Evolutionary conservation across 306 rosid genomes (phyloP), one percentile per base, ranked within the genome.

Genomic region (Notholithocarpus densiflorus): DNA sequence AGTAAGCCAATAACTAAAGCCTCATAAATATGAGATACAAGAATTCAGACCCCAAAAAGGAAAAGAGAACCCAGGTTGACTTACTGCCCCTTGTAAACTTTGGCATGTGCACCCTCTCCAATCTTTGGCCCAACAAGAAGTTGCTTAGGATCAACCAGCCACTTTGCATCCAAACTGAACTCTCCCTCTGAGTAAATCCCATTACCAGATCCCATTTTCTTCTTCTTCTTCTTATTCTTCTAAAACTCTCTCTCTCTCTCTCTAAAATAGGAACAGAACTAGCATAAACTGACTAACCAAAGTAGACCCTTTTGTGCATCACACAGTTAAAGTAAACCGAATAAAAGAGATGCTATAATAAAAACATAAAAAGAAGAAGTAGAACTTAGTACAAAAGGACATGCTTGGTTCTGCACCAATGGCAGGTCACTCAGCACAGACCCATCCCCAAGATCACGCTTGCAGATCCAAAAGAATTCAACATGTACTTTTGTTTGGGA

Each of bases 91-190:
- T 94, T 94, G 77, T 91, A 94, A 72, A 91, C 97, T 83, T 91
- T 94, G 79, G 97, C 97, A 86, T 89, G 98, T 1, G 93, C 98
- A 75, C 97, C 98, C 78, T 92, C 97, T 64, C 98, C 97, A 85
- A 94, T 91, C 84, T 87, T 91, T 5, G 97, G 98, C 0, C 98
- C 98, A 86, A 94, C 92, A 81, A 94, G 93, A 59, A 94, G 88
- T 66, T 85, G 92, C 43, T 88, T 94, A 15, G 98, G 98, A 92
- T 92, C 97, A 72, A 92, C 83, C 62, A 88, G 72, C 98, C 98
- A 92, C 84, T 92, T 88, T 62, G 92, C 82, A 77, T 92, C 96
- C 53, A 92, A 89, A 83, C 69, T 80, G 65, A 94, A 85, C 77
- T 86, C 93, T 27, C 80, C 98, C 76, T 85, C 86, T 4, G 92